Base-by-base conservation (phyloP, 2,329 filamentous ascomycete genomes). In the Beauveria rudraprayagi region DNA sequence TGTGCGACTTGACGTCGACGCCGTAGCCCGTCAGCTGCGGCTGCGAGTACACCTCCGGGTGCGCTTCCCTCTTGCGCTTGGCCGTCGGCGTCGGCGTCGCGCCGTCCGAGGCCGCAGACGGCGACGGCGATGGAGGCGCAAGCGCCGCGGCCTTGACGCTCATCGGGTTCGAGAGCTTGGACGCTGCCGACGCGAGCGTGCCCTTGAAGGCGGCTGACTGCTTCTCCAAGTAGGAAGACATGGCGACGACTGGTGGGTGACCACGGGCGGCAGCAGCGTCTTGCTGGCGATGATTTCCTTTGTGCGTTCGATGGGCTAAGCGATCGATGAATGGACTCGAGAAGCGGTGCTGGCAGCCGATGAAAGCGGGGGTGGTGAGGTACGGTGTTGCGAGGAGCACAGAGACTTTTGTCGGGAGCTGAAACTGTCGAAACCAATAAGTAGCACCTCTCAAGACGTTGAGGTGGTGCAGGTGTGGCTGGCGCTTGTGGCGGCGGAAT, bases 1-100 rank as follows among this genome's bases (percentile, higher is more conserved):
- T 87, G 73, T 96, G 90, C 14, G 92, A 95, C 78, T 91, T 87
- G 72, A 94, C 86, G 73, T 93, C 88, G 63, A 82, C 82, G 66
- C 92, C 91, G 57, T 87, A 90, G 70, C 87, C 88, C 17, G 86
- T 90, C 69, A 88, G 86, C 65, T 83, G 82, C 22, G 90, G 90
- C 76, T 92, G 90, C 61, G 90, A 92, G 75, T 87, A 93, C 58
- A 90, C 79, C 14, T 81, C 78, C 52, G 79, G 78, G 5, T 72
- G 73, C 46, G 74, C 71, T 65, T 84, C 82, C 68, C 82, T 79
- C 74, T 87, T 86, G 63, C 80, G 79, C 72, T 85, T 86, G 61
- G 82, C 82, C 54, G 84, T 81, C 9, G 86, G 82, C 17, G 89
- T 89, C 63, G 86, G 85, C 16, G 89, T 89, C 63, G 86, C 85